Percentiles rank a stretch among this genome's conserved stretches.
Evolutionary conservation across 768 basidiomycete genomes (phyloP).

Genomic region (Hypholoma fasciculare): DNA sequence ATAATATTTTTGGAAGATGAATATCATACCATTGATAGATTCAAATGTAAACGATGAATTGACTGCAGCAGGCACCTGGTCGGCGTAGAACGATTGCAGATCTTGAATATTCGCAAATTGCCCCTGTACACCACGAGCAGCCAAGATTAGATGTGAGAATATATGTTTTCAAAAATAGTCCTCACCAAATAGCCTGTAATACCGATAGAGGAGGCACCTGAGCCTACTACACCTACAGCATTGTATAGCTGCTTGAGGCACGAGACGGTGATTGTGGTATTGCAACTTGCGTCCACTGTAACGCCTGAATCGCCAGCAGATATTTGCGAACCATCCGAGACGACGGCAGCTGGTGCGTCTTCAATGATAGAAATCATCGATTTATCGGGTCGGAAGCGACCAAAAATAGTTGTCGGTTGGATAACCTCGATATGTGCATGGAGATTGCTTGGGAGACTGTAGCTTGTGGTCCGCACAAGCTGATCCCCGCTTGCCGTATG

Average conservation of each 20-base stretch:
- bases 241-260: conserved; percentile 61
- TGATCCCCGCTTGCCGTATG: conserved; percentile 52
- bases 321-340: conserved; percentile 14
- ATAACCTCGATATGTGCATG: conserved; percentile 65
- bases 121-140: conserved; percentile 13
- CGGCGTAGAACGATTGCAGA: conserved; percentile 46
- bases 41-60: conserved; percentile 51
- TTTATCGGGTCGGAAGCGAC: conserved; percentile 21
- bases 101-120: conserved; percentile 53
- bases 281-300: conserved; percentile 49
- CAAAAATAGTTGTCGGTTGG: conserved; percentile 73
- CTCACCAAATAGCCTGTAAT: conserved; percentile 53
- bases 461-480: conserved; percentile 63
- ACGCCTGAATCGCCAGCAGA: conserved; percentile 28
- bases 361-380: conserved; percentile 33
- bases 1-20: not conserved
- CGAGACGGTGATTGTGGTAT: conserved; percentile 46
- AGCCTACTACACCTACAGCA: conserved; percentile 43
- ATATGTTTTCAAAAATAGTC: conserved; percentile 6
- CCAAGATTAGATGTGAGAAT: conserved; percentile 24
- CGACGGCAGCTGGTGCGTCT: conserved; percentile 18
- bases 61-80: conserved; percentile 45
- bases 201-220: conserved; percentile 43
- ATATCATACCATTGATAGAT: conserved; percentile 51
- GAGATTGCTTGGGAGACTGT: conserved; percentile 62